Percentiles rank a stretch among this genome's conserved stretches.
Evolutionary conservation across 352 stramenopile species (phyloP).

Genomic region (Phytophthora kernoviae): DNA sequence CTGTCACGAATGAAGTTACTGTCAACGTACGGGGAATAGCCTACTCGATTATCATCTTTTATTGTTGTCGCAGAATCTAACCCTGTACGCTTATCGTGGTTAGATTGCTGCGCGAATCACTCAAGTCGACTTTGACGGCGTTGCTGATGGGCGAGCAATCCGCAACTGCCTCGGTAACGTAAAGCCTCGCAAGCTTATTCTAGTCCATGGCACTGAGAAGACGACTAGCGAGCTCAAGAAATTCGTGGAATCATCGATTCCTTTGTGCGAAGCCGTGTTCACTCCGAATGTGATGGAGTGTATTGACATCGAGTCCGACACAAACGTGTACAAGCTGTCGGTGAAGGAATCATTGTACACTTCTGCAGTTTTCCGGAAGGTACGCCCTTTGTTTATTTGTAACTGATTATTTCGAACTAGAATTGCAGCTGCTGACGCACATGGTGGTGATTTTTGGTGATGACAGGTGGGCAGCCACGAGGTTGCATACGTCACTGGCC

Average conservation of each 20-base stretch:
- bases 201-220: constrained; percentile 83
- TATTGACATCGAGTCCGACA: constrained; percentile 91
- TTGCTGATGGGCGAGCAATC: constrained; percentile 85
- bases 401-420: not conserved
- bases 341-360: constrained; percentile 90
- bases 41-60: constrained; percentile 37
- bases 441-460: not conserved
- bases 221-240: constrained; percentile 84
- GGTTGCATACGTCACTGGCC: constrained; percentile 85
- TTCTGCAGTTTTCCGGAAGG: constrained; percentile 82
- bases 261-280: constrained; percentile 86
- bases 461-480: constrained; percentile 80
- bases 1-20: constrained; percentile 67
- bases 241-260: constrained; percentile 85
- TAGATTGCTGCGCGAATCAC: constrained; percentile 80
- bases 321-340: constrained; percentile 89
- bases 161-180: constrained; percentile 90
- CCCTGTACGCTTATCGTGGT: not conserved
- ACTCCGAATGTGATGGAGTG: constrained; percentile 88
- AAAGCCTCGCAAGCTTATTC: constrained; percentile 88
- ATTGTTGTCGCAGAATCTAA: not conserved
- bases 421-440: constrained; percentile 9
- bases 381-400: constrained; percentile 33
- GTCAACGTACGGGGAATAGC: constrained; percentile 53
- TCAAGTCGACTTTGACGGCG: constrained; percentile 85